Percentiles rank a stretch among this genome's conserved stretches.
phyloP scores from a whole-genome alignment of 306 rosid species.

The Urtica urens region DNA sequence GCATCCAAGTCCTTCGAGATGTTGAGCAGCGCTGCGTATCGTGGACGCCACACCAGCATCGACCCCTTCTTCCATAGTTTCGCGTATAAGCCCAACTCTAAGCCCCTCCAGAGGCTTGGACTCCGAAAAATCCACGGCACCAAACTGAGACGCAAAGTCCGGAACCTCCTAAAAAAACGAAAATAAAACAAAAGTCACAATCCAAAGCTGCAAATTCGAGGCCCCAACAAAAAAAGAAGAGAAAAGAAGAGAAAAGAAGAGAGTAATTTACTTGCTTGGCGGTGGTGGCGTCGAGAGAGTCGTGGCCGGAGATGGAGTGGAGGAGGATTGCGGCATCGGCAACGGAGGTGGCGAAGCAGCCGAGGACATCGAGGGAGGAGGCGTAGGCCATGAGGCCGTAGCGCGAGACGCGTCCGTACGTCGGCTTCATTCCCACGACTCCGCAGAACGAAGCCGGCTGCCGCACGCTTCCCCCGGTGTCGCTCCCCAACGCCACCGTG shows the following conservation, averaged over 20 bases:
- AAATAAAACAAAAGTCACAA: conserved; percentile 12
- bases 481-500: conserved; percentile 88
- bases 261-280: conserved; percentile 52
- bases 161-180: conserved; percentile 61
- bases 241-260: not conserved
- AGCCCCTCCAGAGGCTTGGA: conserved; percentile 88
- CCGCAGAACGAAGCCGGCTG: conserved; percentile 99
- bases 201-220: not conserved
- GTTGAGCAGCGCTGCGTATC: conserved; percentile 70
- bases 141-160: conserved; percentile 39
- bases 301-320: conserved; percentile 77
- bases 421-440: conserved; percentile 95
- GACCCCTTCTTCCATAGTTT: conserved; percentile 83
- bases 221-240: not conserved
- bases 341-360: conserved; percentile 88
- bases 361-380: conserved; percentile 92
- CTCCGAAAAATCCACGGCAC: conserved; percentile 33
- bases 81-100: conserved; percentile 72
- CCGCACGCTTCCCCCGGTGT: conserved; percentile 98
- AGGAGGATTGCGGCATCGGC: conserved; percentile 90
- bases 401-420: conserved; percentile 90
- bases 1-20: conserved; percentile 91
- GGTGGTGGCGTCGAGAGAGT: conserved; percentile 82
- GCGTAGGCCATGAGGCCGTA: conserved; percentile 97
- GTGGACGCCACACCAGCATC: conserved; percentile 59